Evolutionary conservation across 2,329 filamentous ascomycete species (phyloP).

Genomic region (Hymenoscyphus fraxineus): DNA sequence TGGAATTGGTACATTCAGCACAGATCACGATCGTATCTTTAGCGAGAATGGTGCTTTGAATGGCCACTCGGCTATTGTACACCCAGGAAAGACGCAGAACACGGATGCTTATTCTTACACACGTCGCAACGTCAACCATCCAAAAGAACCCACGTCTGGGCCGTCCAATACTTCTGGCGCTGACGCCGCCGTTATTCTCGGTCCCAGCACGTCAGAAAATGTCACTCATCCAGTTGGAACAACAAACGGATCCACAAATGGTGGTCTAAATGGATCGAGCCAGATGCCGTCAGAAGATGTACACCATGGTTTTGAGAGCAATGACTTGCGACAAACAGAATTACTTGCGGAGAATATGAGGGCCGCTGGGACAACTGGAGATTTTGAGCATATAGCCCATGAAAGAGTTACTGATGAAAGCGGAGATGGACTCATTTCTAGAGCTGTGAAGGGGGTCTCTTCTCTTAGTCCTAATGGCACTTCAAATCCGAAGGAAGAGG

Average conservation of each 20-base stretch:
- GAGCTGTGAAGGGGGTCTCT: not conserved
- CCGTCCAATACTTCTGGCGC: not conserved
- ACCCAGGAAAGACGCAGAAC: slow-evolving; percentile 16
- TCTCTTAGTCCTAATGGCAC: not conserved
- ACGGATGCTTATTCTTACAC: slow-evolving; percentile 23
- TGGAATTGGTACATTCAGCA: slow-evolving; percentile 19
- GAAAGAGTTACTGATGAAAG: not conserved
- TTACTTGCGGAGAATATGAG: slow-evolving; percentile 24
- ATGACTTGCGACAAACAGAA: slow-evolving; percentile 18
- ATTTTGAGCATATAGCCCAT: slow-evolving; percentile 27
- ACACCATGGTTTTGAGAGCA: slow-evolving; percentile 18
- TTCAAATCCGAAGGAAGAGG: not conserved
- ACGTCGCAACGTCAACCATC: slow-evolving; percentile 18
- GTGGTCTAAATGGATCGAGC: not conserved
- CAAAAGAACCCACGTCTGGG: slow-evolving; percentile 9
- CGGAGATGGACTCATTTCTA: not conserved
- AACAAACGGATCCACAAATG: slow-evolving; percentile 9
- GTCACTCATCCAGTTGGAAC: slow-evolving; percentile 9
- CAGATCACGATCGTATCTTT: slow-evolving; percentile 30
- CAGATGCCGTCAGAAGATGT: not conserved
- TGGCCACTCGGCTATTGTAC: slow-evolving; percentile 26
- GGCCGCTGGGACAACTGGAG: slow-evolving; percentile 24
- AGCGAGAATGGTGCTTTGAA: slow-evolving; percentile 32
- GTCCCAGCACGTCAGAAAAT: slow-evolving; percentile 23
- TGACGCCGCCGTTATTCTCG: slow-evolving; percentile 11